Evolutionary conservation across 2,329 filamentous ascomycete genomes (phyloP).

Genomic region (Allantophomopsis cytisporea): DNA sequence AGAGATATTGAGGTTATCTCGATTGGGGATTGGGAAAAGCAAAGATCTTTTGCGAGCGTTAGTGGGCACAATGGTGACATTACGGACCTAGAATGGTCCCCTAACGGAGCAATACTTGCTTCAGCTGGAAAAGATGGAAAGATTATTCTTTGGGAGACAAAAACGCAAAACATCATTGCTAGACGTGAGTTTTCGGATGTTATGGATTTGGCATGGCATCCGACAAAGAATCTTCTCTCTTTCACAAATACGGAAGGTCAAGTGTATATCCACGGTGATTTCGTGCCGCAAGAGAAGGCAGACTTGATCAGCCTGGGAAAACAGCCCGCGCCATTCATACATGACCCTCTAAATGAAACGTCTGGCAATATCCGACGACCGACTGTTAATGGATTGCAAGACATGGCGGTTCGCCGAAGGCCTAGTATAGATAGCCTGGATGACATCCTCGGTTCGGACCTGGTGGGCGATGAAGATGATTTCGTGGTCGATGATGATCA

Average conservation of each 20-base stretch:
- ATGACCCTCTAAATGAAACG: slow-evolving; percentile 61
- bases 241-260: slow-evolving; percentile 91
- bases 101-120: slow-evolving; percentile 80
- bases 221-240: slow-evolving; percentile 72
- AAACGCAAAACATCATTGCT: slow-evolving; percentile 69
- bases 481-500: slow-evolving; percentile 95
- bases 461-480: slow-evolving; percentile 43
- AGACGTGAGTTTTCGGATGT: slow-evolving; percentile 73
- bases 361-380: slow-evolving; percentile 49
- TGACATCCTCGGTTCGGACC: slow-evolving; percentile 56
- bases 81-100: slow-evolving; percentile 82
- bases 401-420: slow-evolving; percentile 35
- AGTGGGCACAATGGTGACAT: slow-evolving; percentile 74
- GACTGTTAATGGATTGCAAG: slow-evolving; percentile 36
- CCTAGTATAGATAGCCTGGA: slow-evolving; percentile 68
- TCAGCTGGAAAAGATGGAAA: slow-evolving; percentile 55
- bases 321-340: slow-evolving; percentile 76
- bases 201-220: slow-evolving; percentile 82
- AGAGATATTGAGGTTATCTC: slow-evolving; percentile 79
- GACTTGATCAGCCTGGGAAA: slow-evolving; percentile 39
- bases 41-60: slow-evolving; percentile 51
- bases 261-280: slow-evolving; percentile 75
- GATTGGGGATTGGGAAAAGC: slow-evolving; percentile 79
- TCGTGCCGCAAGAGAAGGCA: slow-evolving; percentile 44
- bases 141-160: slow-evolving; percentile 77